Conservation (phyloP, 768 basidiomycete genomes). For the Trametes cubensis region DNA sequence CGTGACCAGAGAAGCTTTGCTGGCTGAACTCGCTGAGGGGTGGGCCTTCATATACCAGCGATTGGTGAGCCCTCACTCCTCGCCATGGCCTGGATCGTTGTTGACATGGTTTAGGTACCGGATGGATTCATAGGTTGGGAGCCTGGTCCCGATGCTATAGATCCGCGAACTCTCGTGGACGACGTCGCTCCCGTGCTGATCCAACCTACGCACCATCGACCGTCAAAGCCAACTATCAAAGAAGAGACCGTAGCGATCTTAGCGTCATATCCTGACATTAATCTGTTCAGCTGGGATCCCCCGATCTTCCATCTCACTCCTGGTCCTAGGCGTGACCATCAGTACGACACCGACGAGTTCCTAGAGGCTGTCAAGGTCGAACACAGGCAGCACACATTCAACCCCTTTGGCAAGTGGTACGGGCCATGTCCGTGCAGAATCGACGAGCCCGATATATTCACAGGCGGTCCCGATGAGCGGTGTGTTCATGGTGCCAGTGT, state of each 20-base stretch:
- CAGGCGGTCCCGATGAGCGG: too few species aligned
- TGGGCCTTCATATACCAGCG: neutral
- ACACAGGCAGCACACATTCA: neutral
- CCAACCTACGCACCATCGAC: neutral
- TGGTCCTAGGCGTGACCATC: neutral
- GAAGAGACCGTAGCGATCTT: neutral
- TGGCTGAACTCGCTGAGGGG: neutral
- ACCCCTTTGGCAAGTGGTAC: neutral
- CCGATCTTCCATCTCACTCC: neutral
- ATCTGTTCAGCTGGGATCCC: neutral
- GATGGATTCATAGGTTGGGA: neutral
- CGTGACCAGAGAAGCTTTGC: neutral
- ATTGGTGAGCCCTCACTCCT: neutral
- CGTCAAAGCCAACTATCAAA: too few species aligned
- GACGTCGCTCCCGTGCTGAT: neutral
- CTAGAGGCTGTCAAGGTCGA: neutral
- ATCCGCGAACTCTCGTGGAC: neutral
- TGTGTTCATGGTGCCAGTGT: too few species aligned
- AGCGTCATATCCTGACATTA: neutral
- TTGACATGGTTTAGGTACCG: neutral
- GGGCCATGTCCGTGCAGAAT: neutral
- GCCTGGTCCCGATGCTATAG: too few species aligned
- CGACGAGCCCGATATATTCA: too few species aligned
- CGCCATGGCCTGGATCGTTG: neutral
- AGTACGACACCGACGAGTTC: slow-evolving; percentile 2